Conservation (phyloP, 2,329 filamentous ascomycete species). For the Thelonectria blattea region DNA sequence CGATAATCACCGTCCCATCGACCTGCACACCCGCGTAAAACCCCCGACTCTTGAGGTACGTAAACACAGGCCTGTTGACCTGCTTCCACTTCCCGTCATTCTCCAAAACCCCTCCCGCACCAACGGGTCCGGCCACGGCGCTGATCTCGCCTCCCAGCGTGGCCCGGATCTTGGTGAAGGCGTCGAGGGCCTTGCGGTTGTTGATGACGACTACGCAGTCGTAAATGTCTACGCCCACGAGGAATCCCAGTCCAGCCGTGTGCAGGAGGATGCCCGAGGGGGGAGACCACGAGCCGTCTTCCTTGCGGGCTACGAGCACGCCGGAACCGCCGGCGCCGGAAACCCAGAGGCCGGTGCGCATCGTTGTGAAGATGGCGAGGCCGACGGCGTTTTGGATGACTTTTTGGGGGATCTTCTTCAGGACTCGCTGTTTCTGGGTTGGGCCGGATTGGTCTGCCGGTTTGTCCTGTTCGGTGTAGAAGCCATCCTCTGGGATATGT, state of each 20-base stretch:
- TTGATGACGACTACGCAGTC: conserved; percentile 89
- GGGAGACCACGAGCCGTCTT: conserved; percentile 75
- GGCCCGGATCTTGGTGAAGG: conserved; percentile 75
- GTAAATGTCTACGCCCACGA: conserved; percentile 84
- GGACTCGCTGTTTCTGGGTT: conserved; percentile 51
- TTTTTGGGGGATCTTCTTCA: conserved; percentile 60
- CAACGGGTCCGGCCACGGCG: conserved; percentile 70
- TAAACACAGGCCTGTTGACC: conserved; percentile 59
- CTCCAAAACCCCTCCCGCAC: conserved; percentile 76
- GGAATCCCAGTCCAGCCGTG: conserved; percentile 77
- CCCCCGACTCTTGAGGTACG: conserved; percentile 84
- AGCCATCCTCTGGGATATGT: conserved; percentile 53
- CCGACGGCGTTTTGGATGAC: conserved; percentile 70
- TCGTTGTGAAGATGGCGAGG: conserved; percentile 74
- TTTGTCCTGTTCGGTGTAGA: conserved; percentile 51
- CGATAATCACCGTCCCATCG: conserved; percentile 84
- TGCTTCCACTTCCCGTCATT: conserved; percentile 54
- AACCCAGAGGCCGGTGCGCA: conserved; percentile 70
- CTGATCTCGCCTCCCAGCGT: conserved; percentile 80
- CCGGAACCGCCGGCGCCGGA: conserved; percentile 72
- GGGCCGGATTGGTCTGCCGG: conserved; percentile 39
- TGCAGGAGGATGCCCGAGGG: conserved; percentile 83
- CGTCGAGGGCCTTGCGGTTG: conserved; percentile 73
- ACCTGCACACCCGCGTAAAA: conserved; percentile 86
- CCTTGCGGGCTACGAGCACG: conserved; percentile 65